These are phyloP conservation scores for Pseudohyphozyma bogoriensis DNA, from an alignment of 768 basidiomycete species.

Conservation along the genomic window DNA sequence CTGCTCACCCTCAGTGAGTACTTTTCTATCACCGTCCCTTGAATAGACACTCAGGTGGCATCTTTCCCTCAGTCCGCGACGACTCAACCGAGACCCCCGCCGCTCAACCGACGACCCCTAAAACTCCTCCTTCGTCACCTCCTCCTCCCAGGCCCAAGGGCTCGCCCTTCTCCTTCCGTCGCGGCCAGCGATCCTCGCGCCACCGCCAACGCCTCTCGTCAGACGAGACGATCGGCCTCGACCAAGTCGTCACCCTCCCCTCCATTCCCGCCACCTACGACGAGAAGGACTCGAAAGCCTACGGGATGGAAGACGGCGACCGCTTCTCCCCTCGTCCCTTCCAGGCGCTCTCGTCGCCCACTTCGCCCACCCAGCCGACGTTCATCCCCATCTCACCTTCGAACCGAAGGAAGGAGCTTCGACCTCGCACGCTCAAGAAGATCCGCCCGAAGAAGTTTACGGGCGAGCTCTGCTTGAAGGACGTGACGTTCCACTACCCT, in stretches of 20 bases:
- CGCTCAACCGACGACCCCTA: no score
- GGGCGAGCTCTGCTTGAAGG: constrained; percentile 58
- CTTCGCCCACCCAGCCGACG: constrained; percentile 7
- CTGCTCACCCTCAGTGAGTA: constrained; percentile 56
- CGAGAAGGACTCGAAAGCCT: no score
- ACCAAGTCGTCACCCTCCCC: no score
- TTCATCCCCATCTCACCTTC: constrained; percentile 20
- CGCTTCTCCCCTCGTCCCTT: constrained; percentile 17
- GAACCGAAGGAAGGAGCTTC: background rate
- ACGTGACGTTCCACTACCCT: constrained; percentile 62
- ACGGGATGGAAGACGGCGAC: background rate
- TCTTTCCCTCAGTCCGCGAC: no score
- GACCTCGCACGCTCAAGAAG: constrained; percentile 41
- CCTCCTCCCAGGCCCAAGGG: background rate
- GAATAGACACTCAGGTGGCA: no score
- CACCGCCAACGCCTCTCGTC: no score
- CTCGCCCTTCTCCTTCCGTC: background rate
- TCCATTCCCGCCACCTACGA: no score
- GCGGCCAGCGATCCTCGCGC: background rate
- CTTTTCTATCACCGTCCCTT: no score
- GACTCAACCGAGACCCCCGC: no score
- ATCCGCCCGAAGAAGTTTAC: constrained; percentile 55
- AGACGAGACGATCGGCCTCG: no score
- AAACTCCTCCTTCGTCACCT: no score
- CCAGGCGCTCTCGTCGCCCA: constrained; percentile 8